phyloP scores from a whole-genome alignment of 257 asterid genomes.

The Gentiana macrophylla region DNA sequence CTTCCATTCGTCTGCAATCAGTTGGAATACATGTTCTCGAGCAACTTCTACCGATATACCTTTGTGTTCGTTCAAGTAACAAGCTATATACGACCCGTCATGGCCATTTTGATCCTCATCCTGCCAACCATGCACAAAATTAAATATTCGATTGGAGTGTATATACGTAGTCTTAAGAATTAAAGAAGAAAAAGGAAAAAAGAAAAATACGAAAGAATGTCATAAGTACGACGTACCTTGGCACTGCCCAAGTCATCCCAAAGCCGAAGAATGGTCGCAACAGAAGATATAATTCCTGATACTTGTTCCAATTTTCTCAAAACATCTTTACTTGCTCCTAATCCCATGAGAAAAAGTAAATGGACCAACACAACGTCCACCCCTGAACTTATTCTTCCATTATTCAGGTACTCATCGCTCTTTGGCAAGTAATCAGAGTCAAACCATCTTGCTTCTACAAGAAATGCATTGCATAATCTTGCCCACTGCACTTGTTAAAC shows the following conservation, averaged over 20 bases:
- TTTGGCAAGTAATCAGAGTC: slow-evolving; percentile 11
- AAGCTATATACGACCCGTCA: slow-evolving; percentile 33
- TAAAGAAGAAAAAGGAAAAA: too few species aligned
- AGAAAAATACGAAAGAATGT: neutral
- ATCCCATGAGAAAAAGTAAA: slow-evolving; percentile 25
- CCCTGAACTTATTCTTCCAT: slow-evolving; percentile 40
- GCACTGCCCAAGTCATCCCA: slow-evolving; percentile 31
- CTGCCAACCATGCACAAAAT: slow-evolving; percentile 1
- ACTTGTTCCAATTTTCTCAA: slow-evolving; percentile 6
- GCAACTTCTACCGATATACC: slow-evolving; percentile 17
- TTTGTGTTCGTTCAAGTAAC: slow-evolving; percentile 25
- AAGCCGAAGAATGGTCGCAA: slow-evolving; percentile 35
- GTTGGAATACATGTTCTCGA: slow-evolving; percentile 13
- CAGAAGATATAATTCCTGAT: slow-evolving; percentile 17
- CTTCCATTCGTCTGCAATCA: slow-evolving; percentile 10
- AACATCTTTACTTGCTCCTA: slow-evolving; percentile 6
- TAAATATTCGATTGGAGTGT: neutral
- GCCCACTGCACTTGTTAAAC: slow-evolving; percentile 31
- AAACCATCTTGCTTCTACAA: slow-evolving; percentile 43
- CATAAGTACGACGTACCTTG: slow-evolving; percentile 10
- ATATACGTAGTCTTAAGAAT: neutral
- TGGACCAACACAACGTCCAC: slow-evolving; percentile 19
- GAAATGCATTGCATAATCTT: slow-evolving; percentile 35
- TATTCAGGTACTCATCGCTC: slow-evolving; percentile 24
- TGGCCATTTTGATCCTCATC: slow-evolving; percentile 40